A percentile compares a stretch with the other conserved stretches of the same genome.
Evolutionary conservation across 768 basidiomycete species (phyloP).

Genomic region (Serendipita indica): DNA sequence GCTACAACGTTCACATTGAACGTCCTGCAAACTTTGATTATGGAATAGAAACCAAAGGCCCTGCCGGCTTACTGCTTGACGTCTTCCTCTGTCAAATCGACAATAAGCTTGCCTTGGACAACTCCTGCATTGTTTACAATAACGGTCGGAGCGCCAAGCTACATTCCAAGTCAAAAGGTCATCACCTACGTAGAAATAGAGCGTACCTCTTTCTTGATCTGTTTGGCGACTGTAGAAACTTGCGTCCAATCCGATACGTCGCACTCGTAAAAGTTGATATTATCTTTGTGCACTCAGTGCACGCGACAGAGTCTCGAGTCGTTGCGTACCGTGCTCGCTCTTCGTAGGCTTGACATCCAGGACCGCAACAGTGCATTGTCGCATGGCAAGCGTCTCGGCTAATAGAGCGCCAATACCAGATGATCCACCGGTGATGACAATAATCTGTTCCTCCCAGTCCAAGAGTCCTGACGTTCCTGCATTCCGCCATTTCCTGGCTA

Average conservation of each 20-base stretch:
- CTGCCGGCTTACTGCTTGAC: slow-evolving; percentile 48
- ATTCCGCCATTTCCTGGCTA: slow-evolving; percentile 59
- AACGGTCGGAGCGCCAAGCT: slow-evolving; percentile 82
- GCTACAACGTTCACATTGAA: slow-evolving; percentile 78
- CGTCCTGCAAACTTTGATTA: slow-evolving; percentile 37
- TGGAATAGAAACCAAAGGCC: background rate
- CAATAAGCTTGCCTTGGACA: slow-evolving; percentile 72
- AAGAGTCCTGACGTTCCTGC: slow-evolving; percentile 47
- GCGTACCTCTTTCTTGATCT: slow-evolving; percentile 59
- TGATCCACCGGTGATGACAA: slow-evolving; percentile 82
- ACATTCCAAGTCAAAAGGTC: slow-evolving; percentile 2
- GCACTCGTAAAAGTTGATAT: slow-evolving; percentile 75
- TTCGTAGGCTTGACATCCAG: slow-evolving; percentile 65
- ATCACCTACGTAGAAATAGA: background rate
- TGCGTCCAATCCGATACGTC: slow-evolving; percentile 83
- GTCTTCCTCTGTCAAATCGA: slow-evolving; percentile 67
- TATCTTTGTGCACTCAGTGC: slow-evolving; percentile 31
- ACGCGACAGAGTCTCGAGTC: background rate
- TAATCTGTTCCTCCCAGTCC: slow-evolving; percentile 81
- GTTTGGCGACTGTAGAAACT: slow-evolving; percentile 59
- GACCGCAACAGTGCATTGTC: slow-evolving; percentile 71
- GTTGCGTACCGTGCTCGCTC: slow-evolving; percentile 50
- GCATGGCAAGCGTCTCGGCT: slow-evolving; percentile 71
- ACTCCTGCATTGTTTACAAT: slow-evolving; percentile 93
- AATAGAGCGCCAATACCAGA: slow-evolving; percentile 82